Base-by-base conservation (phyloP, 768 basidiomycete species). In the Hirschioporus abietinus region DNA sequence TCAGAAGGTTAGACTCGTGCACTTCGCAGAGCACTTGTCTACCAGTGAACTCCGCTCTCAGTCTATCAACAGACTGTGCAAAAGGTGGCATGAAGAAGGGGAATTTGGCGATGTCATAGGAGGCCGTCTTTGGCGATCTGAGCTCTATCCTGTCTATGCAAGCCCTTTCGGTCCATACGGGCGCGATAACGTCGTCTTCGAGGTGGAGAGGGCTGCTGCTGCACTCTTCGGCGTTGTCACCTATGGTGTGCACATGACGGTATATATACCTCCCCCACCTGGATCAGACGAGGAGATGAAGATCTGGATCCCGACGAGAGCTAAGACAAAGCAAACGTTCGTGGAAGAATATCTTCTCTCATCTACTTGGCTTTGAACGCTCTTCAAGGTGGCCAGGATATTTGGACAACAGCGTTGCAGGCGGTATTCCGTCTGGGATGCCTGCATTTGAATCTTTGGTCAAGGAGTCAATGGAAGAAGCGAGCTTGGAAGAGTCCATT, bases 381-480 rank as follows among this genome's bases (percentile, higher is more conserved):
- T 24, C 23, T 15, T 24, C 57, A 69, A 91, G 91, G 35, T 97
- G 88, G 84, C 94, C 95, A 6, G 89, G 92, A 1, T 87, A 83
- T 70, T 82, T 97, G 20, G 96, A 99, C 73, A 98, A 99, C 75
- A 89, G 86, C 36, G 92, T 92, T 58, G 95, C 95, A 2, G 96
- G 96, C 0, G 96, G 96, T 1, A 95, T 96, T 35, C 87, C 94
- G 0, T 86, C 89, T 23, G 93, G 95, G 0, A 88, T 90, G 78
- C 73, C 83, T 0, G 76, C 85, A 3, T 85, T 92, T 62, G 90
- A 95, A 62, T 83, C 88, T 1, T 78, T 98, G 59, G 83, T 96
- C 42, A 97, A 96, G 74, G 96, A 98, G 76, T 90, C 92, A 65
- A 89, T 87, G 82, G 96, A 99, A 73, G 96, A 99, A 76, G 96